Percentiles rank a stretch among this genome's conserved stretches.
Conservation (phyloP, 1,284 basidiomycete genomes). For the Ganoderma sinense region DNA sequence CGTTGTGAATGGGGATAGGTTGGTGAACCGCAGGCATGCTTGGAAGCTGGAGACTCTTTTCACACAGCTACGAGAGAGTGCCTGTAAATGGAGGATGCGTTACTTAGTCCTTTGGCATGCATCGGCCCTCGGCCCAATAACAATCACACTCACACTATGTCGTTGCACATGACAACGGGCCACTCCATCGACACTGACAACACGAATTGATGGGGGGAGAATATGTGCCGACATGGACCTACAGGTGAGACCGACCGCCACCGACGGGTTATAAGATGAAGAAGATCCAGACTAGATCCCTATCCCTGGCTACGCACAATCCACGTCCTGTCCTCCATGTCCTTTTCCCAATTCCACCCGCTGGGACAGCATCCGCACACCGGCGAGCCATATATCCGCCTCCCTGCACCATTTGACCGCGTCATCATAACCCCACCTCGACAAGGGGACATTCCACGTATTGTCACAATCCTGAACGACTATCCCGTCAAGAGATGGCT, state of each 20-base stretch:
- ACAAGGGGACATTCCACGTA: constrained; percentile 47
- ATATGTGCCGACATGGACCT: constrained; percentile 15
- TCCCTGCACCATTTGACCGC: constrained; percentile 49
- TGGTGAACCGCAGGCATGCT: not conserved
- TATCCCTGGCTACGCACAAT: not conserved
- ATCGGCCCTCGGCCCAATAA: constrained; percentile 10
- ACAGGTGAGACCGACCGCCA: not conserved
- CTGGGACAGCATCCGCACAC: constrained; percentile 33
- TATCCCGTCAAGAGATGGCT: constrained; percentile 54
- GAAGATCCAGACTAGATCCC: not conserved
- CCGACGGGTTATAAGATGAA: constrained; percentile 5
- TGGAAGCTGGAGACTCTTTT: not conserved
- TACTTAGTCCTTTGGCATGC: constrained; percentile 14
- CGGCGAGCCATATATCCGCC: constrained; percentile 37
- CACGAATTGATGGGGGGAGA: constrained; percentile 15
- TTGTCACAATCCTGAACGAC: constrained; percentile 57
- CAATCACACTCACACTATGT: constrained; percentile 10
- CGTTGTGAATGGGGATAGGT: constrained; percentile 9
- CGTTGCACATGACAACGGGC: constrained; percentile 23
- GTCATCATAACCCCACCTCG: constrained; percentile 69
- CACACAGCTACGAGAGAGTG: constrained; percentile 9
- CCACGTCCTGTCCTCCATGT: constrained; percentile 20
- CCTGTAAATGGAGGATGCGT: constrained; percentile 9
- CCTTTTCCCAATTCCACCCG: constrained; percentile 30
- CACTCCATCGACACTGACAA: constrained; percentile 4